Percentiles rank a stretch among this genome's conserved stretches.
Conservation (phyloP, 768 basidiomycete species). For the Auricularia sp. region DNA sequence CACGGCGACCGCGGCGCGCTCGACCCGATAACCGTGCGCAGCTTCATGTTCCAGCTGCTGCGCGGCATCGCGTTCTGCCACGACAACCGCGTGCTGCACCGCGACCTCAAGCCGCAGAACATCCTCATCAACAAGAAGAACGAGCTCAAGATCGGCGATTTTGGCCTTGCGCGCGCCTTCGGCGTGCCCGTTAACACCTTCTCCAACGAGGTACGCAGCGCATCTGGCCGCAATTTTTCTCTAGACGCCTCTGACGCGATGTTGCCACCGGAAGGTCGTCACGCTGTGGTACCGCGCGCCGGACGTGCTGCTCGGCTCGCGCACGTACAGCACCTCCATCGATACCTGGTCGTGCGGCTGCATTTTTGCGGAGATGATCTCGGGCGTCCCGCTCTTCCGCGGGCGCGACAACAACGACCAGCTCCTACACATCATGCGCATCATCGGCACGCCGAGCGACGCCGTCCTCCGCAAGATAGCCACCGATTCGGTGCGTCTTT, state of each 20-base stretch:
- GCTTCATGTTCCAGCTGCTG: slow-evolving; percentile 95
- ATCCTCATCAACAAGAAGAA: slow-evolving; percentile 81
- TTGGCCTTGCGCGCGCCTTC: slow-evolving; percentile 93
- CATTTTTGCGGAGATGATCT: slow-evolving; percentile 99
- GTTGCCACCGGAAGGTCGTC: slow-evolving; percentile 54
- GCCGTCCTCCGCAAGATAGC: slow-evolving; percentile 78
- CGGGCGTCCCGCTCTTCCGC: slow-evolving; percentile 90
- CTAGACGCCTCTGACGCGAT: no score
- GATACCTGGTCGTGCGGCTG: slow-evolving; percentile 99
- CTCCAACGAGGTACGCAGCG: slow-evolving; percentile 71
- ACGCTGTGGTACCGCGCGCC: slow-evolving; percentile 99
- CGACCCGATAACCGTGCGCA: slow-evolving; percentile 70
- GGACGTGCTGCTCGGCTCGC: slow-evolving; percentile 90
- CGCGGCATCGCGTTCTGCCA: slow-evolving; percentile 98
- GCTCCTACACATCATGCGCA: slow-evolving; percentile 90
- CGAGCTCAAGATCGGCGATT: slow-evolving; percentile 98
- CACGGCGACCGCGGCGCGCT: slow-evolving; percentile 93
- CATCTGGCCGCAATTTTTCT: slow-evolving; percentile 2
- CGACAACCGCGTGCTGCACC: slow-evolving; percentile 94
- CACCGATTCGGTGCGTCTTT: slow-evolving; percentile 66
- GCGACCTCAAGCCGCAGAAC: slow-evolving; percentile 48
- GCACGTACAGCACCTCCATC: slow-evolving; percentile 96
- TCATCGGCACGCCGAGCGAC: slow-evolving; percentile 91
- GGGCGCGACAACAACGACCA: slow-evolving; percentile 97
- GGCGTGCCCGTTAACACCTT: slow-evolving; percentile 99